These are phyloP conservation scores for Skeletonema grethae DNA, from an alignment of 108 stramenopile species.

Conservation along the genomic window DNA sequence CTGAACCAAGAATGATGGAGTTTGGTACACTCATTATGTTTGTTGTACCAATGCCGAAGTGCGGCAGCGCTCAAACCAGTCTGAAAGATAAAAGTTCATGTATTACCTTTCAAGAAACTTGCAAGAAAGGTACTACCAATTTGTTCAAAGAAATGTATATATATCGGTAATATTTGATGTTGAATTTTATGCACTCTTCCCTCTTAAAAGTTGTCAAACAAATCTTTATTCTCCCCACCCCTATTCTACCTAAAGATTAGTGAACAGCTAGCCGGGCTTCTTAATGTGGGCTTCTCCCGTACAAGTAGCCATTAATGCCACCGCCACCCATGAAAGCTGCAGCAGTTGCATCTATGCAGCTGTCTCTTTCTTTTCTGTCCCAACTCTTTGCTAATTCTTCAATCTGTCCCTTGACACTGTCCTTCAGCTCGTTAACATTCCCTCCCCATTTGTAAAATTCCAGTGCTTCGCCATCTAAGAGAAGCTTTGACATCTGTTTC, in stretches of 20 bases:
- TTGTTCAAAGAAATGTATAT: not conserved
- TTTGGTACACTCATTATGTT: no score
- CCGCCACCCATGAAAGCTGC: slow-evolving; percentile 76
- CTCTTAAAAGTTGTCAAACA: not conserved
- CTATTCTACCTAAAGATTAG: not conserved
- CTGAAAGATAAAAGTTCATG: no score
- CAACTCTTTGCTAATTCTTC: slow-evolving; percentile 85
- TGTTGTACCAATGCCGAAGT: no score
- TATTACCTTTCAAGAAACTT: no score
- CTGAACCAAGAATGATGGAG: no score
- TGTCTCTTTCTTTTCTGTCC: slow-evolving; percentile 72
- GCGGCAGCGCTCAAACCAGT: no score
- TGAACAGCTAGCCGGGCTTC: not conserved
- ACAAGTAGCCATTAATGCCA: slow-evolving; percentile 65
- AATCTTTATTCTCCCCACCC: not conserved
- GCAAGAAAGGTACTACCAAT: not conserved
- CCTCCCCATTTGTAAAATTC: slow-evolving; percentile 94
- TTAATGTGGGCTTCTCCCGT: slow-evolving; percentile 66
- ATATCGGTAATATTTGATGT: not conserved
- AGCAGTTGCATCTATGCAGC: slow-evolving; percentile 73
- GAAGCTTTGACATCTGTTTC: slow-evolving; percentile 79
- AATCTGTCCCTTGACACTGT: slow-evolving; percentile 71
- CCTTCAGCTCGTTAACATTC: slow-evolving; percentile 83
- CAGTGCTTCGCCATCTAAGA: slow-evolving; percentile 80
- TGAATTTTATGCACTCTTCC: not conserved